Percentiles rank a stretch among this genome's conserved stretches.
These are phyloP conservation scores for Persicaria tinctoria DNA, from an alignment of 148 eudicot species.

Conservation along the genomic window DNA sequence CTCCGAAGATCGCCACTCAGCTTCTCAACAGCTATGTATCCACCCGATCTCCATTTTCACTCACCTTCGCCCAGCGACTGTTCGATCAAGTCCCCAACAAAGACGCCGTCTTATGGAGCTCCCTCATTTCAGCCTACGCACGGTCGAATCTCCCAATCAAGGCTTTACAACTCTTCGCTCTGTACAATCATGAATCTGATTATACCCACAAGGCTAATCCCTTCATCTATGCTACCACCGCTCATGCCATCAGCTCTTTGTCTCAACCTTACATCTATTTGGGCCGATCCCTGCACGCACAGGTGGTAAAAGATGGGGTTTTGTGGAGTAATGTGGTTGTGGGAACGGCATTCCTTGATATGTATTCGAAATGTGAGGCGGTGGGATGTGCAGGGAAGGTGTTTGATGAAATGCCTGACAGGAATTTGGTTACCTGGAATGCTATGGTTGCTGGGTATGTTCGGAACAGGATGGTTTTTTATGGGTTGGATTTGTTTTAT, in stretches of 20 bases:
- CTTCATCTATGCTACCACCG: conserved; percentile 19
- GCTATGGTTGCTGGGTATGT: conserved; percentile 29
- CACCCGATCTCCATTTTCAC: not conserved
- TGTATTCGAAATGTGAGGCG: conserved; percentile 24
- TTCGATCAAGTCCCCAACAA: conserved; percentile 23
- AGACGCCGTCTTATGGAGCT: conserved; percentile 26
- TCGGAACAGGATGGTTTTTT: conserved; percentile 15
- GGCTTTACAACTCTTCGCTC: conserved; percentile 24
- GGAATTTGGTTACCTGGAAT: conserved; percentile 31
- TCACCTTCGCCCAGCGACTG: conserved; percentile 21
- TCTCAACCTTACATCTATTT: conserved; percentile 1
- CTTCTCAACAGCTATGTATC: conserved; percentile 17
- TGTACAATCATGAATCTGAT: conserved; percentile 14
- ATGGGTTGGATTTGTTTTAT: conserved; percentile 22
- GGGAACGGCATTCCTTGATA: conserved; percentile 23
- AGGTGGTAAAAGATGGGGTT: conserved; percentile 15
- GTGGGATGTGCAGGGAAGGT: conserved; percentile 18
- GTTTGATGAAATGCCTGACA: conserved; percentile 13
- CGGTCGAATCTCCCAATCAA: conserved; percentile 15
- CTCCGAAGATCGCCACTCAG: conserved; percentile 17
- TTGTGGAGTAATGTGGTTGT: conserved; percentile 17
- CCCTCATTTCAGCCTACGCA: conserved; percentile 26
- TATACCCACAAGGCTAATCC: conserved; percentile 18
- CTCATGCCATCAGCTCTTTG: conserved; percentile 21
- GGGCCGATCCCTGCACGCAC: conserved; percentile 21